Evolutionary conservation across 306 rosid genomes (phyloP), one percentile per base, ranked within the genome.

Genomic region (Boehmeria nivea): DNA sequence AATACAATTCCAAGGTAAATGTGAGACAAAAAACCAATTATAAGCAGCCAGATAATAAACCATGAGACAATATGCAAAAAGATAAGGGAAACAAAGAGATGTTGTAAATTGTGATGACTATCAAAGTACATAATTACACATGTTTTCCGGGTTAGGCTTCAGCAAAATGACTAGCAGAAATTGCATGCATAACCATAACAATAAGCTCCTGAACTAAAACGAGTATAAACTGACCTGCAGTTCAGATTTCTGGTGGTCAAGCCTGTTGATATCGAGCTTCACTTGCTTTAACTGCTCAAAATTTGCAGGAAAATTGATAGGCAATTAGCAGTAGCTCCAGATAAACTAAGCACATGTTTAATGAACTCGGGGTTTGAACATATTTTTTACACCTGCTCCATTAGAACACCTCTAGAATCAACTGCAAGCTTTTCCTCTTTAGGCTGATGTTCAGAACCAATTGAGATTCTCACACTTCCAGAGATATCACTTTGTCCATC

Each of bases 231-330:
- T 68, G 44, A 91, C 98, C 89, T 45, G 72, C 54, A 83, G 68
- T 72, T 82, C 81, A 66, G 71, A 68, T 76, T 68, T 87, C 46
- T 19, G 80, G 71, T 57, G 70, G 56, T 85, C 87, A 77, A 80
- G 79, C 60, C 44, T 28, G 54, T 56, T 52, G 59, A 84, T 74
- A 47, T 83, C 89, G 3, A 64, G 57, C 69, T 78, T 76, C 60
- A 84, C 79, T 72, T 72, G 77, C 77, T 78, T 79, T 65, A 91
- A 65, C 96, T 91, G 93, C 72, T 54, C 47, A 66, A 2, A 60
- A 57, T 67, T 64, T 64, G 68, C 75, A 73, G 43, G 62, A 67
- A 77, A 27, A 9, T 36, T 12, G 44, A 74, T 61, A 60, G 8
- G 18, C 53, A 59, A 33, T 21, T 55, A 40, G 51, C 48, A 54